Evolutionary conservation across 495 filamentous ascomycete species (phyloP).

Genomic region (Neurospora sp.): DNA sequence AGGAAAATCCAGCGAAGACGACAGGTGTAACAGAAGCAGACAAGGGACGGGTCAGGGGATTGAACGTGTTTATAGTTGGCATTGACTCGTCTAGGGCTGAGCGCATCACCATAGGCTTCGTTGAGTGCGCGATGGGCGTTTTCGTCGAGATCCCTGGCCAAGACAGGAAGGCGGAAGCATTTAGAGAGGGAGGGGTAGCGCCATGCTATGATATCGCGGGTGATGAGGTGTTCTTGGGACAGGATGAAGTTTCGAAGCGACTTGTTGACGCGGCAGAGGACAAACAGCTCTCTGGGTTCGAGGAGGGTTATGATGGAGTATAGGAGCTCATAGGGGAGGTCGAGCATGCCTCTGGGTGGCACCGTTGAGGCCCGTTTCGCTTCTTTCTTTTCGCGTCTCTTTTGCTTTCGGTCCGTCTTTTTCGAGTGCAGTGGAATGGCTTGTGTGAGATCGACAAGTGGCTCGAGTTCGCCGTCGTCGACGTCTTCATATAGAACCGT

Average conservation of each 20-base stretch:
- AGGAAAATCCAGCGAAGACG: constrained; percentile 43
- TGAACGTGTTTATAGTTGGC: constrained; percentile 38
- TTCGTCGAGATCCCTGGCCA: constrained; percentile 30
- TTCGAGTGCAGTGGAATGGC: constrained; percentile 37
- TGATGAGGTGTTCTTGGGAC: constrained; percentile 29
- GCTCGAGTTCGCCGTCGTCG: background rate
- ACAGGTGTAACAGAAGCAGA: constrained; percentile 46
- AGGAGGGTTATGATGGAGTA: constrained; percentile 33
- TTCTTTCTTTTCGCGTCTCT: constrained; percentile 29
- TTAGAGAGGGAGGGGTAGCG: constrained; percentile 37
- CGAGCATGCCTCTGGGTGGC: constrained; percentile 18
- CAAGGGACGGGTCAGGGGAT: constrained; percentile 22
- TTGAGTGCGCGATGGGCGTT: constrained; percentile 22
- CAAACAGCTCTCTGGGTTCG: constrained; percentile 39
- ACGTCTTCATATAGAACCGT: background rate
- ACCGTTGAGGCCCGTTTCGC: constrained; percentile 7
- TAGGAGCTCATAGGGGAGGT: constrained; percentile 41
- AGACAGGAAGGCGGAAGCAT: constrained; percentile 39
- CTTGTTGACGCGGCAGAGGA: constrained; percentile 25
- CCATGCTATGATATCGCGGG: constrained; percentile 23
- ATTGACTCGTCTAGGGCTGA: constrained; percentile 25
- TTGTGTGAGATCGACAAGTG: constrained; percentile 13
- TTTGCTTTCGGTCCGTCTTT: constrained; percentile 35
- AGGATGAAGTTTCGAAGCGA: constrained; percentile 30
- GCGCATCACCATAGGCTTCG: background rate